Conservation (phyloP, 1,284 basidiomycete species). For the Amylostereum chailletii region DNA sequence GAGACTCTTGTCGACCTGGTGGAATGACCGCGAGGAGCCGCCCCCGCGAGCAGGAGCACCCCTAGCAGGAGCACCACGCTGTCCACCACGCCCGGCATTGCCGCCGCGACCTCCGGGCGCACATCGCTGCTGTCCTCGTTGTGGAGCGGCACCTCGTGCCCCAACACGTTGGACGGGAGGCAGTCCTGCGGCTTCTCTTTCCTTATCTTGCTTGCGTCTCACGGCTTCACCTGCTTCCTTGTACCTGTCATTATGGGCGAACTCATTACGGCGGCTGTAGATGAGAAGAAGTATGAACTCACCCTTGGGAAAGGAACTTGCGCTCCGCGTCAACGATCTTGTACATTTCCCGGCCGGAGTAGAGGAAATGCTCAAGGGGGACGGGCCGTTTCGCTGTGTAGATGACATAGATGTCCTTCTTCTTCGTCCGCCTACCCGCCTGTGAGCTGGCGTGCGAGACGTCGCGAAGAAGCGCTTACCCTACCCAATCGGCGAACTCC, state of each 20-base stretch:
- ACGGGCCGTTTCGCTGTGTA: constrained; percentile 95
- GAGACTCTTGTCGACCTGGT: constrained; percentile 79
- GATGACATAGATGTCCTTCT: constrained; percentile 99
- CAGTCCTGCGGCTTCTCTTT: constrained; percentile 88
- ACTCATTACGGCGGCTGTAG: constrained; percentile 2
- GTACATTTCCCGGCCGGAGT: constrained; percentile 85
- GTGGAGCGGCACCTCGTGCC: constrained; percentile 63
- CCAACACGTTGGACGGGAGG: constrained; percentile 76
- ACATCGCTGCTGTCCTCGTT: constrained; percentile 48
- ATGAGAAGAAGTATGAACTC: constrained; percentile 10
- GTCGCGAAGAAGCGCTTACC: constrained; percentile 46
- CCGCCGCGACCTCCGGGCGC: constrained; percentile 35
- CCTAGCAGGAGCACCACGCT: constrained; percentile 34
- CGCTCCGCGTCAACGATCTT: constrained; percentile 88
- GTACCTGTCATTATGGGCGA: constrained; percentile 43
- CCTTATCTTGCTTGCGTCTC: constrained; percentile 93
- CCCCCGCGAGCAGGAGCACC: constrained; percentile 44
- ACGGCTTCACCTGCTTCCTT: constrained; percentile 86
- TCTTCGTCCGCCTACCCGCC: constrained; percentile 81
- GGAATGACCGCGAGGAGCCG: constrained; percentile 50
- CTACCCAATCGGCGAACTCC: constrained; percentile 99
- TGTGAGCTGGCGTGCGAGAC: constrained; percentile 2
- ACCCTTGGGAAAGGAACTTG: constrained; percentile 75
- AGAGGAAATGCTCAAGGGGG: constrained; percentile 94
- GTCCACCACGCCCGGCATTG: constrained; percentile 32